These are phyloP conservation scores for Scleroderma bovista DNA, from an alignment of 768 basidiomycete species.

Conservation along the genomic window DNA sequence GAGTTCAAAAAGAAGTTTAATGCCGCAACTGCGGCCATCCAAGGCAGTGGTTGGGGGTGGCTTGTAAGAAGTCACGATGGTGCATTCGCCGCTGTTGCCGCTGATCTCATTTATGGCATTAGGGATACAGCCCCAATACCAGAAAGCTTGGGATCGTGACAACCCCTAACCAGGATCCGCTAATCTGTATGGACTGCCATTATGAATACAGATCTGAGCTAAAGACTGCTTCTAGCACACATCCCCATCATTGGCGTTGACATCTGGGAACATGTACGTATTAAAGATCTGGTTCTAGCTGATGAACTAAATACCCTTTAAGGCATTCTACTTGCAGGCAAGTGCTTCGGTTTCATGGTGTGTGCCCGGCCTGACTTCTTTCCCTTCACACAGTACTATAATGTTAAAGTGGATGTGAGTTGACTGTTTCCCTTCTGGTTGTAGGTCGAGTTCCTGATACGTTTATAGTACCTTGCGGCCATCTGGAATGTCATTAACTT, in stretches of 20 bases:
- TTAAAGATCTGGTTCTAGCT: conserved; percentile 5
- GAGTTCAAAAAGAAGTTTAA: conserved; percentile 85
- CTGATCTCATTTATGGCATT: not conserved
- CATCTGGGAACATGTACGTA: conserved; percentile 89
- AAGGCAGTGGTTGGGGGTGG: conserved; percentile 99
- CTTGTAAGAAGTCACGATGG: conserved; percentile 46
- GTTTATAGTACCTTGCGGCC: conserved; percentile 76
- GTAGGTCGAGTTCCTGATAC: conserved; percentile 3
- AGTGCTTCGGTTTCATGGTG: not conserved
- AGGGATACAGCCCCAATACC: conserved; percentile 65
- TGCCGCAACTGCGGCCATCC: conserved; percentile 82
- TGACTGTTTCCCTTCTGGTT: not conserved
- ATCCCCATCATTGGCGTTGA: conserved; percentile 92
- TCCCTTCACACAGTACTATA: conserved; percentile 63
- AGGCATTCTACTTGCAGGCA: conserved; percentile 62
- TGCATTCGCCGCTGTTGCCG: not conserved
- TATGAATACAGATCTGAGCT: not conserved
- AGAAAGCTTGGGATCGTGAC: conserved; percentile 86
- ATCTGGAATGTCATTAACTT: conserved; percentile 98
- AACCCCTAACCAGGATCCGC: conserved; percentile 95
- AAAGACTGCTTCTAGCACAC: conserved; percentile 47
- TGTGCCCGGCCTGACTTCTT: conserved; percentile 6
- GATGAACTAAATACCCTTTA: conserved; percentile 3
- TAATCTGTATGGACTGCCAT: conserved; percentile 44
- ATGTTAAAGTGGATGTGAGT: conserved; percentile 90